Evolutionary conservation across 352 stramenopile genomes (phyloP), one percentile per base, ranked within the genome.

Genomic region (Phytopythium vexans): DNA sequence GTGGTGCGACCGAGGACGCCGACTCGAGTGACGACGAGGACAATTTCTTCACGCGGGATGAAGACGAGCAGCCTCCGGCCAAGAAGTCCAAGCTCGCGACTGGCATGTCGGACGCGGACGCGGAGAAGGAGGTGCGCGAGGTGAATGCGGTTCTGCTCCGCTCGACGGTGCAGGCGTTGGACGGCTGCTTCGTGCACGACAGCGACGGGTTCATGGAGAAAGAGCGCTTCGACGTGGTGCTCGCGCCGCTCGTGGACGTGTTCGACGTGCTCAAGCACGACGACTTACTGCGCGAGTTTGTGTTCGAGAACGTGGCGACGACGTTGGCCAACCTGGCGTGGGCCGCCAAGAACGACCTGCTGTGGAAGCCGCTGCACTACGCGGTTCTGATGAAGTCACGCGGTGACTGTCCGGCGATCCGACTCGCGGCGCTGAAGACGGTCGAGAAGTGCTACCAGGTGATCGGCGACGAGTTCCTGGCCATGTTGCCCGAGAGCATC

Each of bases 311-410:
- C 11, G 76, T 93, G 36, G 67, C 82, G 16, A 63, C 81, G 44
- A 82, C 70, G 33, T 47, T 96, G n/a, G 85, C 82, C 5, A 86
- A 94, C 52, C 50, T 96, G 52, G 85, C 83, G 31, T 93, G 76
- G 80, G 87, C 87, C 6, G 82, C 82, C 49, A 94, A 92, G 73
- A 91, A 77, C 53, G 87, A 96, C 53, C 58, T 94, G 53, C 67
- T 95, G 8, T 96, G 87, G 87, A 96, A 96, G 62, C 84, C 81
- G 41, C 66, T 96, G 55, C 86, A 96, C 68, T 93, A 96, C 50
- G 76, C 81, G 10, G 77, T 96, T 49, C 67, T 94, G 16, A 94
- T 96, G 80, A 92, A 94, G 60, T 92, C 86, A 43, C 85, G 87
- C 41, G 68, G 67, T n/a, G 74, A 89, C 42, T 58, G 57, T 35